Base-by-base conservation (phyloP, 257 asterid species). In the Oldenlandia corymbosa region DNA sequence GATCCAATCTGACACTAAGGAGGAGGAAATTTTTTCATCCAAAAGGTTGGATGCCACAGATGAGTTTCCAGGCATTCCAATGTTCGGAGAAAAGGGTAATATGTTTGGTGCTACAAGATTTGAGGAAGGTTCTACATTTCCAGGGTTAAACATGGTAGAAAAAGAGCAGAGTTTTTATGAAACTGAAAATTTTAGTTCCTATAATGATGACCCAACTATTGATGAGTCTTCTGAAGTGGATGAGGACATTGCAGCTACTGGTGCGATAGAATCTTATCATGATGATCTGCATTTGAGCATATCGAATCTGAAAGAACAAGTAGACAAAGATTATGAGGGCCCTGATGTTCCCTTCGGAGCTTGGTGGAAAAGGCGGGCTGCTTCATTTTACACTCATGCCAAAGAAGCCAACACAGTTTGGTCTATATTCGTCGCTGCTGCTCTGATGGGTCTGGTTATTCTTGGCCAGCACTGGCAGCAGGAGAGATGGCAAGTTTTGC, bases 331-430 rank as follows among this genome's bases (percentile, higher is more conserved):
- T 30, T 56, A 60, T 54, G 91, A 81, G 58, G 85, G 55, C 13
- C 66, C 69, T 69, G 78, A 73, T 60, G 86, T 84, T 71, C 97
- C 96, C 64, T 90, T 93, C 72, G 85, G 80, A 76, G 93, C 91
- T 65, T 91, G 97, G 97, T 91, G 97, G 97, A 91, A 88, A 78
- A 79, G 91, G 68, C 76, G 64, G 63, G 89, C 87, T 43, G 65
- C 80, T 72, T 77, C 94, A 62, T 39, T 91, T 10, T 83, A 88
- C 71, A 65, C 74, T 42, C 91, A 81, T 61, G 94, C 95, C 30
- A 88, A 88, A 83, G 97, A 91, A 60, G 81, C 95, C 53, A 85
- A 88, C 58, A 27, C 97, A 16, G 70, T 85, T 62, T 91, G 97
- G 97, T 91, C 97, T 52, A 66, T 91, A 56, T 86, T 80, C 66